Percentiles rank a stretch among this genome's conserved stretches.
phyloP scores from a whole-genome alignment of 768 basidiomycete species.

The Mycena pura region DNA sequence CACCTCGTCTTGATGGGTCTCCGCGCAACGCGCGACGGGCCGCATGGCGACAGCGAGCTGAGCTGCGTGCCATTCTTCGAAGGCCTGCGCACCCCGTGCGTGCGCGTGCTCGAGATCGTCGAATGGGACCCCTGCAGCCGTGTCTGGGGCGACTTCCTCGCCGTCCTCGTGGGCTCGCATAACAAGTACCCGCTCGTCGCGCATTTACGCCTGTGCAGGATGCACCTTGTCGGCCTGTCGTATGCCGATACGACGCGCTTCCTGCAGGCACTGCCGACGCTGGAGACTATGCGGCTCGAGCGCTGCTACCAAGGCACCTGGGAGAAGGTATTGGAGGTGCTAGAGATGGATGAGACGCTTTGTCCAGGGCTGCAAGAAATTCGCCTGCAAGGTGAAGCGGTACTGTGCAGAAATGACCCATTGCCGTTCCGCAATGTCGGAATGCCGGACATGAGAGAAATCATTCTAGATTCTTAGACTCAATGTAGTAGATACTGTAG shows the following conservation, averaged over 20 bases:
- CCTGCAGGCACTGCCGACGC: neutral
- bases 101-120: conserved; percentile 11
- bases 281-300: neutral
- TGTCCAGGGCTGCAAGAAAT: conserved; percentile 1
- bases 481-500: too few species aligned
- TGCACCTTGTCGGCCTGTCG: conserved; percentile 6
- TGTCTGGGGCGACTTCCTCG: conserved; percentile 12
- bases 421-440: conserved; percentile 10
- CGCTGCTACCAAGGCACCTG: conserved; percentile 5
- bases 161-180: neutral
- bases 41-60: neutral
- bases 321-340: conserved; percentile 8
- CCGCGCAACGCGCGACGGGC: neutral
- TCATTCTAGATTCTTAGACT: too few species aligned
- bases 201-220: conserved; percentile 10
- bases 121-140: conserved; percentile 4
- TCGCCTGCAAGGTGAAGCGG: neutral
- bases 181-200: neutral
- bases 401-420: neutral
- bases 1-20: conserved; percentile 9
- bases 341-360: conserved; percentile 5
- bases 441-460: too few species aligned
- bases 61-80: conserved; percentile 16
- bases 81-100: conserved; percentile 4
- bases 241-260: neutral